Evolutionary conservation across 768 basidiomycete species (phyloP), one percentile per base, ranked within the genome.

Genomic region (Mycena capillaripes): DNA sequence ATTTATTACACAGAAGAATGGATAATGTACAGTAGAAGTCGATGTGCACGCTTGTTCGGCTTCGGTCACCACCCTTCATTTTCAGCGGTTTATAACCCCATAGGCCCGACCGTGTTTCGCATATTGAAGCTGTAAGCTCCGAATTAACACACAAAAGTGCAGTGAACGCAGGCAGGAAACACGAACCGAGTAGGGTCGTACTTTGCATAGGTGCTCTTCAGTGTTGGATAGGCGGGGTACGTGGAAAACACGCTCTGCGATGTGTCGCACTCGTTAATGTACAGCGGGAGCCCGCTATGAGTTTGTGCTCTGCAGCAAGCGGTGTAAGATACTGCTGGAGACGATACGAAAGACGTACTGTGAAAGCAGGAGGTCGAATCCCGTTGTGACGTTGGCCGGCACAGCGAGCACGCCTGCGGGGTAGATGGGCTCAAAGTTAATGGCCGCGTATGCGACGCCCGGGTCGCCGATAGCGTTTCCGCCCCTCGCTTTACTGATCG

Each of bases 401-500:
- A 53, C n/a, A 9, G 19, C 16, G 3, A 30, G 42, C 4, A 61
- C n/a, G 23, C 57, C 40, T 6, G 50, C 11, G 4, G 40, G 50
- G 44, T 70, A 58, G 50, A 66, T 46, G 11, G 38, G 46, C n/a
- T 63, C 7, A 25, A 55, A 70, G 34, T 70, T 62, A 1, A 70
- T 70, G 4, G 69, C 21, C 3, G 60, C 69, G 16, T 70, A 70
- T 1, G 29, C 17, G 21, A 70, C 69, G 23, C 69, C 69, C 0
- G 67, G 68, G 27, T 69, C 46, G 17, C 68, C 53, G 19, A 70
- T 70, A 14, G 46, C 46, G 46, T 48, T 48, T 14, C 46, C 23
- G 16, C 46, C 46, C 46, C 46, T n/a, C 16, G 46, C 46, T 8
- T 4, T 48, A n/a, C n/a, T 25, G 46, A 48, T n/a, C 46, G 46